These are phyloP conservation scores for Ceratocystis destructans DNA, from an alignment of 2,329 filamentous ascomycete species.

Conservation along the genomic window DNA sequence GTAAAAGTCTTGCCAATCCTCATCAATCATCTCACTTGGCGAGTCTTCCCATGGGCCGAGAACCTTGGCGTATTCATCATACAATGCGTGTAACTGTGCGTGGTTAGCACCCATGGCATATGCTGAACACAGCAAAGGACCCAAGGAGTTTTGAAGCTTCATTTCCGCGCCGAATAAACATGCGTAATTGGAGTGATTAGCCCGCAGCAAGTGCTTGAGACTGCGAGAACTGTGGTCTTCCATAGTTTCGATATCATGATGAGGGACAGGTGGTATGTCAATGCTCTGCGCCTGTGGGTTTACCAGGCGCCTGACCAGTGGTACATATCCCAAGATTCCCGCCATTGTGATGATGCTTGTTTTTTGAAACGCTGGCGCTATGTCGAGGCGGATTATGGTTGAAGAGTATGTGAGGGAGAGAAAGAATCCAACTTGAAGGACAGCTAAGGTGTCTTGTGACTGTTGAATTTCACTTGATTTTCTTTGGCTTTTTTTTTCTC, in stretches of 20 bases:
- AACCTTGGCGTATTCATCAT: constrained; percentile 57
- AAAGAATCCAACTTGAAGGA: neutral
- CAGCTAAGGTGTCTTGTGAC: neutral
- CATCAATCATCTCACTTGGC: constrained; percentile 65
- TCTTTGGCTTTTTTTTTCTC: neutral
- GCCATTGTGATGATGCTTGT: constrained; percentile 7
- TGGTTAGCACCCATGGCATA: constrained; percentile 69
- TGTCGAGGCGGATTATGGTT: neutral
- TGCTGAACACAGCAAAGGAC: constrained; percentile 70
- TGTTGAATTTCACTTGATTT: neutral
- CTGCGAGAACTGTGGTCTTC: constrained; percentile 67
- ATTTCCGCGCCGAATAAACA: constrained; percentile 62
- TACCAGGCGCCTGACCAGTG: constrained; percentile 9
- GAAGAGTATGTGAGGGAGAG: neutral
- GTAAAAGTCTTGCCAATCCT: constrained; percentile 78
- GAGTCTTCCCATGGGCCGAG: constrained; percentile 74
- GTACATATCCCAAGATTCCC: constrained; percentile 12
- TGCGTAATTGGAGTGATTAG: constrained; percentile 82
- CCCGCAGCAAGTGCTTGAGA: constrained; percentile 77
- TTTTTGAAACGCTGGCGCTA: neutral
- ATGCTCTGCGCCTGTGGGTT: constrained; percentile 26
- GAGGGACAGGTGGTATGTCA: constrained; percentile 51
- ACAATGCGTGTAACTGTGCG: constrained; percentile 63
- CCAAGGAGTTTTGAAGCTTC: constrained; percentile 64
- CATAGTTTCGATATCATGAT: constrained; percentile 63